These are phyloP conservation scores for Phellopilus nigrolimitatus DNA, from an alignment of 1,284 basidiomycete genomes.

Conservation along the genomic window DNA sequence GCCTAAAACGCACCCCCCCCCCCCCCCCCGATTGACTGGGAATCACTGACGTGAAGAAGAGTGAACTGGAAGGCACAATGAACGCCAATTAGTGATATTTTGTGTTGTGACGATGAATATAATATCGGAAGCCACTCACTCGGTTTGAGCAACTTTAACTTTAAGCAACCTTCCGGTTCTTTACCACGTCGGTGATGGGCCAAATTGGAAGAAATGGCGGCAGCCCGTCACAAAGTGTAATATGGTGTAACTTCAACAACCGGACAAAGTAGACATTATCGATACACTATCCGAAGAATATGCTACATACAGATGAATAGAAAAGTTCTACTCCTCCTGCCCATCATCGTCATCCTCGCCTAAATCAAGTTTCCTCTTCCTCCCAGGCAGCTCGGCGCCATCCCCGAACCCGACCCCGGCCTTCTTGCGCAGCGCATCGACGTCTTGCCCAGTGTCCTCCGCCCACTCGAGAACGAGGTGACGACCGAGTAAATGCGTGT, in stretches of 20 bases:
- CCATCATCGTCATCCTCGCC: conserved; percentile 37
- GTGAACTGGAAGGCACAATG: no score
- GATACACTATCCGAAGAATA: not conserved
- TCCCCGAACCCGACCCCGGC: conserved; percentile 70
- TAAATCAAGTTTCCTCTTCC: conserved; percentile 63
- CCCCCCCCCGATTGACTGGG: no score
- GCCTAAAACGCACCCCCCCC: no score
- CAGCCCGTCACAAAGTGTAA: no score
- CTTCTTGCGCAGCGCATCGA: conserved; percentile 74
- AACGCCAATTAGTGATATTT: no score
- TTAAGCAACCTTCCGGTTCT: no score
- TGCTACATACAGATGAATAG: not conserved
- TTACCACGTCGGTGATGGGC: no score
- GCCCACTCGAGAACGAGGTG: conserved; percentile 96
- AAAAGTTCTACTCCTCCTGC: conserved; percentile 25
- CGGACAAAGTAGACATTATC: not conserved
- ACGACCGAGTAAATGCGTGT: conserved; percentile 93
- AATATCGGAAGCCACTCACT: no score
- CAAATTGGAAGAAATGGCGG: no score
- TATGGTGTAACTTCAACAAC: not conserved
- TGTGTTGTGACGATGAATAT: no score
- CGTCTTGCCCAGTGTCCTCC: conserved; percentile 69
- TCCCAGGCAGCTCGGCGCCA: conserved; percentile 62
- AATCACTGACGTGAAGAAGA: no score
- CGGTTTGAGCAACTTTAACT: no score